These are phyloP conservation scores for Lachnellula cervina DNA, from an alignment of 2,329 filamentous ascomycete genomes.

Conservation along the genomic window DNA sequence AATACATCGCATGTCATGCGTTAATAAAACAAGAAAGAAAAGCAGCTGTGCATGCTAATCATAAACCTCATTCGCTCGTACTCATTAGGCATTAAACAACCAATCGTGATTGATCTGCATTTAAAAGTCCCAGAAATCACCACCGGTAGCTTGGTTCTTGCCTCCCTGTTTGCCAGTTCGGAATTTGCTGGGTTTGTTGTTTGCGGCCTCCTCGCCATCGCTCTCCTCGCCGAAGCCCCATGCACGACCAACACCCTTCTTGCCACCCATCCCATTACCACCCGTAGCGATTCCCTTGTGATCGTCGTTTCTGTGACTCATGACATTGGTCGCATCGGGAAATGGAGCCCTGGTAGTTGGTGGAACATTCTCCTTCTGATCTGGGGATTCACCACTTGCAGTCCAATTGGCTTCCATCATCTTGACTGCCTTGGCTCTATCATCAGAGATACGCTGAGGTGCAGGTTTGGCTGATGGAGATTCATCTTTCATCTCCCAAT, in stretches of 20 bases:
- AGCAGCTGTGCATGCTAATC: slow-evolving; percentile 10
- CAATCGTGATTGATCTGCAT: slow-evolving; percentile 4
- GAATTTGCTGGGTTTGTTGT: slow-evolving; percentile 25
- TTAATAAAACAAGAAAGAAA: background rate
- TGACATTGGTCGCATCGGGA: slow-evolving; percentile 25
- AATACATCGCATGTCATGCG: slow-evolving; percentile 4
- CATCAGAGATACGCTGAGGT: slow-evolving; percentile 46
- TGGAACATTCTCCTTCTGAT: slow-evolving; percentile 39
- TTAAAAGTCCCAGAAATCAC: slow-evolving; percentile 36
- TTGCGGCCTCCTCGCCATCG: slow-evolving; percentile 37
- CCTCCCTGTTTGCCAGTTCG: slow-evolving; percentile 25
- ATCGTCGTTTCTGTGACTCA: slow-evolving; percentile 18
- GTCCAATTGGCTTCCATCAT: slow-evolving; percentile 66
- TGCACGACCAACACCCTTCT: slow-evolving; percentile 30
- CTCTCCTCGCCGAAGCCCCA: slow-evolving; percentile 56
- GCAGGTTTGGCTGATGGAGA: slow-evolving; percentile 46
- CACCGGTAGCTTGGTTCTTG: slow-evolving; percentile 26
- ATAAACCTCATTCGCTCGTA: slow-evolving; percentile 14
- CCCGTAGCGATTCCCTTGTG: slow-evolving; percentile 25
- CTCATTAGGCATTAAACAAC: slow-evolving; percentile 19
- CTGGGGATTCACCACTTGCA: slow-evolving; percentile 50
- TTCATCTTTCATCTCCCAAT: slow-evolving; percentile 72
- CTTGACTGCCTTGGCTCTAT: slow-evolving; percentile 65
- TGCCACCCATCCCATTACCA: slow-evolving; percentile 27
- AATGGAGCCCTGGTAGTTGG: slow-evolving; percentile 25